phyloP scores from a whole-genome alignment of 192 early-diverging fungal species.

The Gonapodya sp. region DNA sequence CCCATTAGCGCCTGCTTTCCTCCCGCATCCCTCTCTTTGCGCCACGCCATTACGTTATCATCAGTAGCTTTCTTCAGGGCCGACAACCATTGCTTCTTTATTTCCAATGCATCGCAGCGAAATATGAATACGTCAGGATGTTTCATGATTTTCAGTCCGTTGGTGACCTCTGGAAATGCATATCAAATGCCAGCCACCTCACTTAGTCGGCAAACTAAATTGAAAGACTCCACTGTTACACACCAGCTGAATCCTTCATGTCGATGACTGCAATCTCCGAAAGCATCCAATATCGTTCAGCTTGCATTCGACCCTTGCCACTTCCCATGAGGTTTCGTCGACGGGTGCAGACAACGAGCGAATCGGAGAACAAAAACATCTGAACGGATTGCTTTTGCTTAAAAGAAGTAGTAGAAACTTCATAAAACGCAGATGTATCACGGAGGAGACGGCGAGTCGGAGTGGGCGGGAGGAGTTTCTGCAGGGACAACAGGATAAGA shows the following conservation, averaged over 20 bases:
- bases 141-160: constrained; percentile 76
- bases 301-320: constrained; percentile 59
- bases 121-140: constrained; percentile 73
- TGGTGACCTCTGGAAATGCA: constrained; percentile 48
- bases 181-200: no score
- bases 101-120: constrained; percentile 53
- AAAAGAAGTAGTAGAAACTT: not conserved
- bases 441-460: not conserved
- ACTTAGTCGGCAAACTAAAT: no score
- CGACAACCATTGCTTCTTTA: constrained; percentile 54
- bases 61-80: constrained; percentile 47
- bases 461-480: not conserved
- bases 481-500: not conserved
- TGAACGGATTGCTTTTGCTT: not conserved
- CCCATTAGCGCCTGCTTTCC: not conserved
- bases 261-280: constrained; percentile 77
- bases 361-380: constrained; percentile 66
- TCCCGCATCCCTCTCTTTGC: not conserved
- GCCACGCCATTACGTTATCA: constrained; percentile 20
- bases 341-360: constrained; percentile 65
- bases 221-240: not conserved
- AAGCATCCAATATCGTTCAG: constrained; percentile 69
- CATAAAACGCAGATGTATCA: not conserved
- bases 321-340: constrained; percentile 57
- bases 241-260: constrained; percentile 66